phyloP scores from a whole-genome alignment of 2,329 filamentous ascomycete species.

The Dothidotthia symphoricarpi region DNA sequence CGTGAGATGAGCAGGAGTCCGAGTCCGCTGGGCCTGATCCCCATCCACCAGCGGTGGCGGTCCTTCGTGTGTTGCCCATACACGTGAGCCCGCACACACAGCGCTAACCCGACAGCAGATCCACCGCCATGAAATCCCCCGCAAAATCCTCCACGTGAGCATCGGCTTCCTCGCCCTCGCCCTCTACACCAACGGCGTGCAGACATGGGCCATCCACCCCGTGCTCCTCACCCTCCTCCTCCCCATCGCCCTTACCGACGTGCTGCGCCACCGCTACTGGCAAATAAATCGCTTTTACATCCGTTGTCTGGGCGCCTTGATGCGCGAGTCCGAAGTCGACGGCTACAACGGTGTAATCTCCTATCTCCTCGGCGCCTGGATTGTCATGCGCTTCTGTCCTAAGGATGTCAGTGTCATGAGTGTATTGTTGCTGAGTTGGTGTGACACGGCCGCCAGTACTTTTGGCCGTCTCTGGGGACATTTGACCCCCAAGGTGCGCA shows the following conservation, averaged over 20 bases:
- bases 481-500: conserved; percentile 80
- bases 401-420: conserved; percentile 92
- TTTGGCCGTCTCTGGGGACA: conserved; percentile 87
- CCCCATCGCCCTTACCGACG: conserved; percentile 78
- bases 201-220: conserved; percentile 75
- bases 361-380: conserved; percentile 88
- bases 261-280: conserved; percentile 77
- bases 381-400: conserved; percentile 80
- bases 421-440: conserved; percentile 91
- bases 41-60: conserved; percentile 89
- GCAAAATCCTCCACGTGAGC: conserved; percentile 89
- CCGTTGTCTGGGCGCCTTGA: conserved; percentile 77
- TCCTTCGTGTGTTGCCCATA: conserved; percentile 62
- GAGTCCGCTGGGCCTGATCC: conserved; percentile 88
- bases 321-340: conserved; percentile 93
- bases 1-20: conserved; percentile 87
- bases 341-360: conserved; percentile 97
- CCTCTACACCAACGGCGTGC: conserved; percentile 77
- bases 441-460: conserved; percentile 93
- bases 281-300: conserved; percentile 87
- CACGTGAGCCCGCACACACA: background rate
- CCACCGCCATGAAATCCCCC: conserved; percentile 94
- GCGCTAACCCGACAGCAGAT: conserved; percentile 39
- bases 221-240: conserved; percentile 77
- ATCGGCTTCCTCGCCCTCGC: conserved; percentile 92